Percentiles rank a stretch among this genome's conserved stretches.
phyloP scores from a whole-genome alignment of 306 rosid species.

The Glycyrrhiza uralensis region DNA sequence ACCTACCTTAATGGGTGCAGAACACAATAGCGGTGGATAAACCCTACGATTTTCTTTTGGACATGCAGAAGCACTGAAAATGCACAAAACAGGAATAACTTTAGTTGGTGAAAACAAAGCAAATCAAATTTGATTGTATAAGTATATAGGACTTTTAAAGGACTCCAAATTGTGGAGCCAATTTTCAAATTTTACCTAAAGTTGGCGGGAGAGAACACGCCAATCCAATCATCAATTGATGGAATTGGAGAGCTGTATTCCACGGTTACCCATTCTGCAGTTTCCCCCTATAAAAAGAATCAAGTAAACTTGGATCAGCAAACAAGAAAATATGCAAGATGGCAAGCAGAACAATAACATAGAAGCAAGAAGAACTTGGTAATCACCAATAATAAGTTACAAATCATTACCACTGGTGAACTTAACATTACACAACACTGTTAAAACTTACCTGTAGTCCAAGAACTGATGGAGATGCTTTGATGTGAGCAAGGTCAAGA shows the following conservation, averaged over 20 bases:
- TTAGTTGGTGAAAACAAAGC: background rate
- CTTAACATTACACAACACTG: background rate
- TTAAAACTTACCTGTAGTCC: slow-evolving; percentile 54
- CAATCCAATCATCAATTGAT: slow-evolving; percentile 80
- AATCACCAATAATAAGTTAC: background rate
- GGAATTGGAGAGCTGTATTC: slow-evolving; percentile 65
- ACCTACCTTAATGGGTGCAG: slow-evolving; percentile 97
- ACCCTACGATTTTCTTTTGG: slow-evolving; percentile 48
- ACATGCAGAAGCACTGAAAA: slow-evolving; percentile 67
- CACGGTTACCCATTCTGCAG: slow-evolving; percentile 59
- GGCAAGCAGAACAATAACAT: background rate
- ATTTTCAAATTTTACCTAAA: slow-evolving; percentile 51
- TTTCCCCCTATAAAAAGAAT: slow-evolving; percentile 51
- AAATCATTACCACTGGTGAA: background rate
- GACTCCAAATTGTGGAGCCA: slow-evolving; percentile 4
- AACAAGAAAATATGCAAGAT: background rate
- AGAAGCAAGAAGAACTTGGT: background rate
- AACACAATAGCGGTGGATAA: slow-evolving; percentile 56
- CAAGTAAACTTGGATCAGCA: slow-evolving; percentile 12
- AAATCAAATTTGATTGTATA: background rate
- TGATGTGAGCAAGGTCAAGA: slow-evolving; percentile 50
- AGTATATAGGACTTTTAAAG: background rate
- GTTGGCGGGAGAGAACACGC: slow-evolving; percentile 86
- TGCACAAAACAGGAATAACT: background rate
- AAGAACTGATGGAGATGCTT: slow-evolving; percentile 55